These are phyloP conservation scores for Macrophomina phaseolina DNA, from an alignment of 2,329 filamentous ascomycete species.

Conservation along the genomic window DNA sequence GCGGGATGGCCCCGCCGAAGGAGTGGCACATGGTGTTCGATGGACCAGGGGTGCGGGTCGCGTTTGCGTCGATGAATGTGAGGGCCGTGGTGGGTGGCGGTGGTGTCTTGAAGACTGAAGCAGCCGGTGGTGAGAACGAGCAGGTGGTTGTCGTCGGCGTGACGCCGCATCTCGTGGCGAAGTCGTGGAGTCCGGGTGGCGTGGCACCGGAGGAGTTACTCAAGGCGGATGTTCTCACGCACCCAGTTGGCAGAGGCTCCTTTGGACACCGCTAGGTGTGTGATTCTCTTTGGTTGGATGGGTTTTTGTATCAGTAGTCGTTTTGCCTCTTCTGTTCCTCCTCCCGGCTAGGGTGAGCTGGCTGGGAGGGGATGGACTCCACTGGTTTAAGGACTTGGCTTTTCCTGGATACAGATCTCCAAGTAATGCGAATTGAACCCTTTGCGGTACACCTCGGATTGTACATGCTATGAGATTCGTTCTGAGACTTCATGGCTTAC, in stretches of 20 bases:
- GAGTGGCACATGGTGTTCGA: slow-evolving; percentile 5
- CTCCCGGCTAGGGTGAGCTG: background rate
- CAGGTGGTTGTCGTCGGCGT: slow-evolving; percentile 6
- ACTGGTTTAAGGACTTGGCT: background rate
- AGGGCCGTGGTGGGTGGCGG: background rate
- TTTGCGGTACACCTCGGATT: too few relatives aligned
- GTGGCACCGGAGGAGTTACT: slow-evolving; percentile 6
- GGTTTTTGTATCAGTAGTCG: too few relatives aligned
- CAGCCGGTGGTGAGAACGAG: background rate
- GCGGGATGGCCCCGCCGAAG: background rate
- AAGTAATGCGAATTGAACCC: background rate
- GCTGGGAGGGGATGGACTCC: background rate
- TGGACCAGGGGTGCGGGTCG: background rate
- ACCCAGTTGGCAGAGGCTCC: slow-evolving; percentile 5
- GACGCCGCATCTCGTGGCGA: slow-evolving; percentile 19
- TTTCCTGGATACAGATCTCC: background rate
- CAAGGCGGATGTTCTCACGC: slow-evolving; percentile 7
- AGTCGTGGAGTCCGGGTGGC: background rate
- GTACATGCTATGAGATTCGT: too few relatives aligned
- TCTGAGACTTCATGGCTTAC: too few relatives aligned
- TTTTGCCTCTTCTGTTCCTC: background rate
- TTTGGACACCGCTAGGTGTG: background rate
- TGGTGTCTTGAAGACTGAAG: background rate
- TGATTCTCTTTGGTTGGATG: background rate
- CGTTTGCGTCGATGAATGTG: background rate